Conservation (phyloP, 2,329 filamentous ascomycete genomes). For the Lasiodiplodia theobromae region DNA sequence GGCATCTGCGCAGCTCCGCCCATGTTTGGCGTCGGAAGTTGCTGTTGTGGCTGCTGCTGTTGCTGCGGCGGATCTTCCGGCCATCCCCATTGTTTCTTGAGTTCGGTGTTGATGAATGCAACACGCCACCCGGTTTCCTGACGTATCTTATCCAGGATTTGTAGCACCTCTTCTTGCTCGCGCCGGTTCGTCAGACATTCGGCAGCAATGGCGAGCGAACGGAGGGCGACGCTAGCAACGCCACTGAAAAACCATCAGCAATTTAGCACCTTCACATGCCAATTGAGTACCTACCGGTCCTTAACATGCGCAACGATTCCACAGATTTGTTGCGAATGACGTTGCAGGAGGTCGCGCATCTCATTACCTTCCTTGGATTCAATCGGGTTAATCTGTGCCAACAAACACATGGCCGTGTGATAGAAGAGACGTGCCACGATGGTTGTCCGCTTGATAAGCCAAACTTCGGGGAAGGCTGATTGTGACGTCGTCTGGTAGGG, state of each 20-base stretch:
- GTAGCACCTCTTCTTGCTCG: conserved; percentile 82
- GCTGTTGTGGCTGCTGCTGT: conserved; percentile 36
- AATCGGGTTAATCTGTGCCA: conserved; percentile 80
- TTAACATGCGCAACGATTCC: conserved; percentile 87
- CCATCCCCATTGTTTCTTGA: conserved; percentile 83
- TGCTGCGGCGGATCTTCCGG: conserved; percentile 53
- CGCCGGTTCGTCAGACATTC: conserved; percentile 71
- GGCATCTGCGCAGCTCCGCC: conserved; percentile 30
- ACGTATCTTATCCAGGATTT: conserved; percentile 77
- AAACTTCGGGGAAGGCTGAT: conserved; percentile 85
- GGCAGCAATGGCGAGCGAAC: conserved; percentile 79
- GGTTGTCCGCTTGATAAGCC: conserved; percentile 83
- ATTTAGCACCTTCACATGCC: background rate
- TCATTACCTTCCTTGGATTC: conserved; percentile 67
- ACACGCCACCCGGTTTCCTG: conserved; percentile 81
- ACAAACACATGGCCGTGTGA: conserved; percentile 82
- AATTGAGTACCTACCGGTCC: conserved; percentile 62
- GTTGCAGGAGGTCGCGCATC: conserved; percentile 73
- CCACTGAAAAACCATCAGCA: conserved; percentile 55
- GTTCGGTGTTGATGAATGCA: conserved; percentile 72
- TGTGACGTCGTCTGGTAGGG: conserved; percentile 70
- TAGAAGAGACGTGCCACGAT: conserved; percentile 87
- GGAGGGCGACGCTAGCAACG: conserved; percentile 79
- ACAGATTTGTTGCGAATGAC: conserved; percentile 84
- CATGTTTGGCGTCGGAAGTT: conserved; percentile 27